A percentile compares a stretch with the other conserved stretches of the same genome.
Conservation (phyloP, 352 stramenopile genomes). For the Phytophthora uliginosa region DNA sequence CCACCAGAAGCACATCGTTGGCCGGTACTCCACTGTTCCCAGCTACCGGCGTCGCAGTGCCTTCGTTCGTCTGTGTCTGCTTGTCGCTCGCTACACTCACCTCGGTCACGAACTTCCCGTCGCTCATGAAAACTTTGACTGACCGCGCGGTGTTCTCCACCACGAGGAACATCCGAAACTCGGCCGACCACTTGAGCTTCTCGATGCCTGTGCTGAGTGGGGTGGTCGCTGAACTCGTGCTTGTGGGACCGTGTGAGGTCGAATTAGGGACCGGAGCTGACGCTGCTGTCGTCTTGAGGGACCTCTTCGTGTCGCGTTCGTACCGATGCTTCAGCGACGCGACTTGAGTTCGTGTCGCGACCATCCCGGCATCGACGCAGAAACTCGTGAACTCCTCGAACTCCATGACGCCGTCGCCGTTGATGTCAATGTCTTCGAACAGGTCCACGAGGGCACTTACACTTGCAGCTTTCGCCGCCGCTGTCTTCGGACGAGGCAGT, state of each 20-base stretch:
- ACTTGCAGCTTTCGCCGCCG: conserved; percentile 60
- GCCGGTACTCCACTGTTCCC: conserved; percentile 8
- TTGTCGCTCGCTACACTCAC: conserved; percentile 37
- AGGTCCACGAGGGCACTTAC: conserved; percentile 77
- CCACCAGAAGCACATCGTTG: conserved; percentile 32
- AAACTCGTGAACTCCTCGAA: conserved; percentile 92
- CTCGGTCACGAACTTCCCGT: conserved; percentile 66
- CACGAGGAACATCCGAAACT: conserved; percentile 69
- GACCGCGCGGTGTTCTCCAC: conserved; percentile 72
- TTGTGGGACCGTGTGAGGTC: conserved; percentile 8
- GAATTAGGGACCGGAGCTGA: neutral
- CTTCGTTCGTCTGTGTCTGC: conserved; percentile 22
- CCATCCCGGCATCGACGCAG: conserved; percentile 89
- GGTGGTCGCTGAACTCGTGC: conserved; percentile 28
- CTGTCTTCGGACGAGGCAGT: conserved; percentile 51
- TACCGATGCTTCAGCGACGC: conserved; percentile 79
- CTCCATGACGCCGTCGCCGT: conserved; percentile 87
- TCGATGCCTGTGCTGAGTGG: conserved; percentile 60
- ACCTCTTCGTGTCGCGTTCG: conserved; percentile 60
- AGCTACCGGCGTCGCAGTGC: neutral
- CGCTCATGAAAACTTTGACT: conserved; percentile 75
- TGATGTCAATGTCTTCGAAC: conserved; percentile 92
- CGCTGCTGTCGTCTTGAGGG: conserved; percentile 58
- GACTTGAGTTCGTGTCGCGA: conserved; percentile 61
- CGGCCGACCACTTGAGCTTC: conserved; percentile 77